Base-by-base conservation (phyloP, 2,329 filamentous ascomycete species). In the Dendrostoma leiphaemia region DNA sequence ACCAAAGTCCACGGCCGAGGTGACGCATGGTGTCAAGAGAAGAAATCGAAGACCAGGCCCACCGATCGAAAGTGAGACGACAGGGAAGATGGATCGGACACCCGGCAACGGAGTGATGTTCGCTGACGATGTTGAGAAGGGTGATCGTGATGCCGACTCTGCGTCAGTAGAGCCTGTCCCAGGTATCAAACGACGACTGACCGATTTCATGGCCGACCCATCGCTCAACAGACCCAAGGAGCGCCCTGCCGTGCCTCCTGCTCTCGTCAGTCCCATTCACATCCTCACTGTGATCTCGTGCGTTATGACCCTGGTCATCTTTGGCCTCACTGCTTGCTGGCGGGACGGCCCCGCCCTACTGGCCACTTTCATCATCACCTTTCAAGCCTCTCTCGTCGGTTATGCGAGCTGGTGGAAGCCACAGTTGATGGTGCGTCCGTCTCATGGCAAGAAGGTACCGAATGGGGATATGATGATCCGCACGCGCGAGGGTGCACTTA, bases 401-500 rank as follows among this genome's bases (percentile, higher is more conserved):
- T 76, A 78, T 56, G 82, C 82, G 8, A 81, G 79, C 3, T 77
- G 75, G 65, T 86, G 83, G 83, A 69, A 71, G 31, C 80, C 83
- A 0, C 69, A 77, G 9, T 71, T 85, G 19, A 80, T 78, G 69
- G 73, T 73, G 32, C 76, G 82, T 23, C 72, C 70, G 46, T n/a
- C n/a, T n/a, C 73, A 77, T 50, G 74, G 65, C 6, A 73, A 75
- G 28, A 65, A 73, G 19, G 77, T 83, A 0, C 82, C 82, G 1
- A 61, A 60, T 2, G 82, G 82, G 2, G 82, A 86, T 58, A 75
- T 86, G n/a, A 75, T 85, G 26, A 84, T 86, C 52, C 75, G 79
- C 26, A 85, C 83, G 1, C 76, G 81, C 6, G 78, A 81, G 60
- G 82, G 82, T 1, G 82, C 80, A 1, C 84, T 86, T 59, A 64